Percentiles rank a stretch among this genome's conserved stretches.
These are phyloP conservation scores for Sarocladiaceae sp. DNA, from an alignment of 2,329 filamentous ascomycete genomes.

Conservation along the genomic window DNA sequence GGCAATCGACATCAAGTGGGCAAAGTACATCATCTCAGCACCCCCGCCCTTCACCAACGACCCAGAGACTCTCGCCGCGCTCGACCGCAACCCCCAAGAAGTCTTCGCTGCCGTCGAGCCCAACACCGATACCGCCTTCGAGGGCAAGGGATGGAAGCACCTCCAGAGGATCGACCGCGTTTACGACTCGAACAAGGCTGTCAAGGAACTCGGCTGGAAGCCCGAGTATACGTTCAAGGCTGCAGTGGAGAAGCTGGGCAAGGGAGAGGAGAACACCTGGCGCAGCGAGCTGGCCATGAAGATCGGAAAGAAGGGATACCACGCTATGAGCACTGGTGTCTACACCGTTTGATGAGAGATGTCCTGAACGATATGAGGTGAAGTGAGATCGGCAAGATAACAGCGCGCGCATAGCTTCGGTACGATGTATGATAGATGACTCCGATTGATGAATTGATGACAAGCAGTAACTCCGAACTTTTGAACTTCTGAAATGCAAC, in stretches of 20 bases:
- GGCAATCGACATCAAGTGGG: slow-evolving; percentile 29
- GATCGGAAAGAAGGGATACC: slow-evolving; percentile 42
- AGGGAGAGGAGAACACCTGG: slow-evolving; percentile 28
- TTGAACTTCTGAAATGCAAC: not conserved
- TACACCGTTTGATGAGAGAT: slow-evolving; percentile 26
- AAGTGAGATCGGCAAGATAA: not conserved
- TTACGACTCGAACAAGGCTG: slow-evolving; percentile 38
- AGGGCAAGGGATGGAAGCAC: slow-evolving; percentile 29
- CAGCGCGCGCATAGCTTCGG: no score
- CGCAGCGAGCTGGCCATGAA: slow-evolving; percentile 31
- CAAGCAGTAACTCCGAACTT: not conserved
- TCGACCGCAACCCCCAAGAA: slow-evolving; percentile 27
- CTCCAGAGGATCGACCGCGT: slow-evolving; percentile 37
- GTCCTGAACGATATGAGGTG: no score
- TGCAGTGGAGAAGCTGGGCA: slow-evolving; percentile 27
- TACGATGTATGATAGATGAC: not conserved
- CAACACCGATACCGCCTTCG: slow-evolving; percentile 25
- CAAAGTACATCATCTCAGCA: slow-evolving; percentile 38
- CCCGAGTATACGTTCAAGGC: slow-evolving; percentile 36
- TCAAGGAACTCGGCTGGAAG: slow-evolving; percentile 37
- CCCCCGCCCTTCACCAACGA: slow-evolving; percentile 34
- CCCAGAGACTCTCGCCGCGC: slow-evolving; percentile 22
- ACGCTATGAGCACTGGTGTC: slow-evolving; percentile 36
- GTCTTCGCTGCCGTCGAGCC: slow-evolving; percentile 25
- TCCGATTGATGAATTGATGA: slow-evolving; percentile 4